Conservation (phyloP, 1,284 basidiomycete genomes). For the Sporisorium graminicola region DNA sequence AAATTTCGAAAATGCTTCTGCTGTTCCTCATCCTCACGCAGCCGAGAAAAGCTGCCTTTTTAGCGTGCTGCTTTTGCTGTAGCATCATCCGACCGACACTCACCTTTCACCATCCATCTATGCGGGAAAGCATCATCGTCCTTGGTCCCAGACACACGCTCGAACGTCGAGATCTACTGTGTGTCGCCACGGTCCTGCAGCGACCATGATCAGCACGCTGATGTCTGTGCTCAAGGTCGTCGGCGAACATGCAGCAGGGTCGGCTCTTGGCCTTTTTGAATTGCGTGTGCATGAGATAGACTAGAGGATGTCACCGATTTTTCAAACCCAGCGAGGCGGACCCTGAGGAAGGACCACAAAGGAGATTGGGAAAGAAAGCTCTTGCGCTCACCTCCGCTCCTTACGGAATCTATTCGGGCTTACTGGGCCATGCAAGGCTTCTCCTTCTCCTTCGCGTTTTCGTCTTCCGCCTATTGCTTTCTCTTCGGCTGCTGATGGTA, state of each 20-base stretch:
- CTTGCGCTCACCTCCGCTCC: background rate
- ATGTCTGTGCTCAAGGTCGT: background rate
- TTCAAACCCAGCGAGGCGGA: slow-evolving; percentile 4
- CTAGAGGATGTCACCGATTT: background rate
- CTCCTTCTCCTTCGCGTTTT: background rate
- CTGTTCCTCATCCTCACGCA: background rate
- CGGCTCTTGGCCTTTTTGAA: background rate
- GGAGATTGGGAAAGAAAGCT: background rate
- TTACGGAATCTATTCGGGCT: no score
- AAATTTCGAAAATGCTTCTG: background rate
- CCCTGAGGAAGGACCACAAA: background rate
- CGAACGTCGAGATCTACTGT: no score
- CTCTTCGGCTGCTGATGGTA: background rate
- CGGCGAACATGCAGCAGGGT: background rate
- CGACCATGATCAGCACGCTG: background rate
- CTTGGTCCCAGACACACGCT: background rate
- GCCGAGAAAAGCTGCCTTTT: slow-evolving; percentile 1
- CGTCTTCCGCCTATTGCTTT: background rate
- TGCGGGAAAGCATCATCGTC: background rate
- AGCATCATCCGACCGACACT: no score
- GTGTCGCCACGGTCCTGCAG: no score
- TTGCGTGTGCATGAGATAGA: background rate
- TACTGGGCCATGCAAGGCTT: slow-evolving; percentile 1
- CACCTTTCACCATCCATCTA: background rate
- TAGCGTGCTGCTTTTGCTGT: background rate